Base-by-base conservation (phyloP, 2,329 filamentous ascomycete species). In the Sphaerulina vaccinii region DNA sequence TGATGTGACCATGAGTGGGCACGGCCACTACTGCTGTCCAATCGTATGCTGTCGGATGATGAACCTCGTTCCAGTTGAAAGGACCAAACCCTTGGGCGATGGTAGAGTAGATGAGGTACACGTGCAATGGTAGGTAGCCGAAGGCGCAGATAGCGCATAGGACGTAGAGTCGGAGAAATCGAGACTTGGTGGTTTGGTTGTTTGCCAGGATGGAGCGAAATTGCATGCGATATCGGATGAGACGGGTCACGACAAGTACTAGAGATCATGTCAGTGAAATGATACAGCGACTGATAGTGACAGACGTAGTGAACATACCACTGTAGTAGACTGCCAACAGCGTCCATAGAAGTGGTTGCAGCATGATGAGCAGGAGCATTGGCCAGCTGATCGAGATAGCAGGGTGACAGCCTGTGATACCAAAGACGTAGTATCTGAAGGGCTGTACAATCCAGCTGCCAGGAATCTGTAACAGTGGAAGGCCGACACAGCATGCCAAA, bases 101-200 rank as follows among this genome's bases (percentile, higher is more conserved):
- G 51, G 41, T 21, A 61, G 80, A 76, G 24, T 60, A 51, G 51
- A 70, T 72, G 53, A 80, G 70, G 59, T 75, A 84, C 23, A 74
- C 52, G 37, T 78, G 73, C 13, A 79, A 62, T 0, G 83, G 83
- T 1, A 84, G 66, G 55, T 80, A 78, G 33, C 77, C 61, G 33
- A 78, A 11, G 23, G 80, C 67, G 51, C 79, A 66, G 19, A 75
- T 62, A 6, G 79, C 45, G 24, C 83, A 75, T 64, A 87, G 75
- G 39, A 80, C 62, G 58, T 83, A 82, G 38, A 83, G 77, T 33
- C 84, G 79, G 47, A 84, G 58, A 71, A 87, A 87, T 52, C 82
- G 77, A 1, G 80, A 79, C 45, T 79, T 79, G 48, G 70, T 84
- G 32, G 79, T 75, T 43, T 77, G 77, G 49, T 75, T 75, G 36